phyloP scores from a whole-genome alignment of 495 filamentous ascomycete genomes.

The Cercophora samala region DNA sequence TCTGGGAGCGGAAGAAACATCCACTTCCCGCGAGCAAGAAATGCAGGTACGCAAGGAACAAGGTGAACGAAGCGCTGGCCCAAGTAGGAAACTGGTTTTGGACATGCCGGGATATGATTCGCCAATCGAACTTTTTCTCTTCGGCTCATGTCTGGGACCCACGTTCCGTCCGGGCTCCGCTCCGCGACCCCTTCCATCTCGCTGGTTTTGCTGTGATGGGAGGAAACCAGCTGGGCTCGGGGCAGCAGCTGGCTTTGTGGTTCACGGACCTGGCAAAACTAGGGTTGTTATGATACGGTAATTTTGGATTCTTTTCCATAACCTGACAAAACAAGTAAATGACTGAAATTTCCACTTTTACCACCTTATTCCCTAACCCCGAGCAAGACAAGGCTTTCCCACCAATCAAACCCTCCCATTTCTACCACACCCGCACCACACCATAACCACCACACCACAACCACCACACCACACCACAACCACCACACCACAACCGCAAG shows the following conservation, averaged over 20 bases:
- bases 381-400: too few species aligned
- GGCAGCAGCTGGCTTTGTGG: neutral
- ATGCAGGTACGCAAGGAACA: conserved; percentile 4
- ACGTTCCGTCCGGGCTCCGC: conserved; percentile 1
- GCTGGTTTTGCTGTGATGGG: neutral
- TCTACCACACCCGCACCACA: too few species aligned
- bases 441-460: too few species aligned
- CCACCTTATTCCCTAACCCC: too few species aligned
- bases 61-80: neutral
- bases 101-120: conserved; percentile 3
- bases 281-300: too few species aligned
- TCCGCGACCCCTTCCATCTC: conserved; percentile 1
- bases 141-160: conserved; percentile 1
- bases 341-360: too few species aligned
- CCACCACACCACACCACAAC: too few species aligned
- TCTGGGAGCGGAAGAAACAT: neutral
- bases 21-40: conserved; percentile 8
- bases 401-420: too few species aligned
- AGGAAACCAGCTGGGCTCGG: neutral
- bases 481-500: too few species aligned
- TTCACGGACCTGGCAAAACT: too few species aligned
- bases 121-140: conserved; percentile 3
- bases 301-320: too few species aligned
- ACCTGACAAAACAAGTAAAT: too few species aligned
- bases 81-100: conserved; percentile 9